A percentile compares a stretch with the other conserved stretches of the same genome.
phyloP scores from a whole-genome alignment of 2,329 filamentous ascomycete genomes.

The Pseudodiploospora longispora region DNA sequence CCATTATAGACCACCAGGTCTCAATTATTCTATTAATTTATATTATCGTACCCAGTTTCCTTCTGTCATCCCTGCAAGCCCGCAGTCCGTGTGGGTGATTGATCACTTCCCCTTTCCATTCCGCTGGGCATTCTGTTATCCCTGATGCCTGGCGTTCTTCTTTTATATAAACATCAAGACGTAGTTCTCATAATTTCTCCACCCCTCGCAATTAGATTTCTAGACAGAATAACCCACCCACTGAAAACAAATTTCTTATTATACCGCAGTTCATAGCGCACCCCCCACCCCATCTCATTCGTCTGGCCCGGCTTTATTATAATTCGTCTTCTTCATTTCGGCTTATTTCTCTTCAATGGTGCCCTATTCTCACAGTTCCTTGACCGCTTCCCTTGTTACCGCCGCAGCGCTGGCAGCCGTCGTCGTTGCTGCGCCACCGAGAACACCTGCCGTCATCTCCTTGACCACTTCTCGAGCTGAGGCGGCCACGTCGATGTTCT shows the following conservation, averaged over 20 bases:
- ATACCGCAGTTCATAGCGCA: conserved; percentile 1
- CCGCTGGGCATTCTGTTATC: no score
- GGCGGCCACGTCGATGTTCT: conserved; percentile 47
- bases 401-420: conserved; percentile 15
- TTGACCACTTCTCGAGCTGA: conserved; percentile 24
- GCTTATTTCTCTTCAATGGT: neutral
- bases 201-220: neutral
- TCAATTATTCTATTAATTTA: no score
- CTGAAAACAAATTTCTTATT: neutral
- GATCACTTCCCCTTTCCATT: no score
- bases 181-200: neutral
- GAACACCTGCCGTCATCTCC: conserved; percentile 22
- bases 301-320: no score
- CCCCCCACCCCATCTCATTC: neutral
- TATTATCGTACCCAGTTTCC: no score
- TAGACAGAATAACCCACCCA: no score
- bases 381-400: conserved; percentile 17
- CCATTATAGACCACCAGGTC: no score
- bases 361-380: conserved; percentile 23
- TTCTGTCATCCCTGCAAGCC: no score
- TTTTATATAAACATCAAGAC: no score
- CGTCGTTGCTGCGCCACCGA: conserved; percentile 16
- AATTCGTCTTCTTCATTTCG: no score
- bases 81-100: no score
- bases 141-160: no score